These are phyloP conservation scores for Kentomonas sorsogonicus DNA, from an alignment of 208 protist genomes.

Conservation along the genomic window DNA sequence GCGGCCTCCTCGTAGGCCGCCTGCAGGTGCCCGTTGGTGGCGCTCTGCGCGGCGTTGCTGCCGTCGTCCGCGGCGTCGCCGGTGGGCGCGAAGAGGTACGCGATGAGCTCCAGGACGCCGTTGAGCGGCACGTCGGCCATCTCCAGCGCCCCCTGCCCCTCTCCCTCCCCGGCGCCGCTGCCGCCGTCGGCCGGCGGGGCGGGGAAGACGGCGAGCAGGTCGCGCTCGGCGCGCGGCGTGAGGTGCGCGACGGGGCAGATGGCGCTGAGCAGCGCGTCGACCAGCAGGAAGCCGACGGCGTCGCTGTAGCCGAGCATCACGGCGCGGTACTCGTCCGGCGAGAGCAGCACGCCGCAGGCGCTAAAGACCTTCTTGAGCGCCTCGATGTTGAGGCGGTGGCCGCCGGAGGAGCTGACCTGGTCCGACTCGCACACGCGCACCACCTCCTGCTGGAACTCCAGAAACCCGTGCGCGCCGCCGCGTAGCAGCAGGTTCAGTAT, in stretches of 20 bases:
- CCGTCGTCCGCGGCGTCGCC: constrained; percentile 13
- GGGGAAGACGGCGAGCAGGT: constrained; percentile 6
- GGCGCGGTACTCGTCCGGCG: constrained; percentile 34
- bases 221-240: background rate
- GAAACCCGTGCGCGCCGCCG: constrained; percentile 43
- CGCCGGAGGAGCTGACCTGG: background rate
- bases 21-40: constrained; percentile 20
- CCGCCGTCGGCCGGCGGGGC: background rate
- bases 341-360: constrained; percentile 55
- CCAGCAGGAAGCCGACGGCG: constrained; percentile 62
- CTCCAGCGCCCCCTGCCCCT: background rate
- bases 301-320: constrained; percentile 67
- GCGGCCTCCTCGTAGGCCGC: constrained; percentile 40
- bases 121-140: constrained; percentile 18
- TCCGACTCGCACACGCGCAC: constrained; percentile 25
- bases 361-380: constrained; percentile 50
- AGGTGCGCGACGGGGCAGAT: constrained; percentile 15
- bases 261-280: constrained; percentile 29
- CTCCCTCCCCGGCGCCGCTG: background rate
- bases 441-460: constrained; percentile 39
- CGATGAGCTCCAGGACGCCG: constrained; percentile 20
- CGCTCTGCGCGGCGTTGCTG: constrained; percentile 18
- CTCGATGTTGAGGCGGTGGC: constrained; percentile 49
- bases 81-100: constrained; percentile 17
- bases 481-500: constrained; percentile 65